These are phyloP conservation scores for Albophoma yamanashiensis DNA, from an alignment of 2,329 filamentous ascomycete species.

Conservation along the genomic window DNA sequence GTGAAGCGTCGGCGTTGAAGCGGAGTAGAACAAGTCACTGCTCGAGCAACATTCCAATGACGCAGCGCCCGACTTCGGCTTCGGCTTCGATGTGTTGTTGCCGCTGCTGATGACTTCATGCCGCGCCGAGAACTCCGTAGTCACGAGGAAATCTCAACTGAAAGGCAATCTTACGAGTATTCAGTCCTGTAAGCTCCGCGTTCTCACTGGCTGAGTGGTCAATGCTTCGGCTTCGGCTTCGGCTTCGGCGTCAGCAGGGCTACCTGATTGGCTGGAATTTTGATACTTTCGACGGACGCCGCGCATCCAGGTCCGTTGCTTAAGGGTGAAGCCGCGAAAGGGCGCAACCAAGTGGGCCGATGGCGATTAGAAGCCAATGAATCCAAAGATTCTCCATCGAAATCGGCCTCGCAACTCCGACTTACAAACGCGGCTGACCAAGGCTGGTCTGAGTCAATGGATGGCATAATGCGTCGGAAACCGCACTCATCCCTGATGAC, in stretches of 20 bases:
- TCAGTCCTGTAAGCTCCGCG: background rate
- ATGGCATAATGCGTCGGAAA: background rate
- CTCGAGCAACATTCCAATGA: background rate
- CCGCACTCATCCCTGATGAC: background rate
- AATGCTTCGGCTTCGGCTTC: slow-evolving; percentile 14
- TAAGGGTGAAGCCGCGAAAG: background rate
- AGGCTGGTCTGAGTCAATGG: background rate
- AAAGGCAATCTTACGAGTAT: too few relatives aligned
- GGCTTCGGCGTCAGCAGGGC: slow-evolving; percentile 12
- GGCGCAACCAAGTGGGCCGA: slow-evolving; percentile 1
- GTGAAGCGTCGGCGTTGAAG: background rate
- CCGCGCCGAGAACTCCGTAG: too few relatives aligned
- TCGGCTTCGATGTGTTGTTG: background rate
- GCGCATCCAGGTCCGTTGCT: too few relatives aligned
- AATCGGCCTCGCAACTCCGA: background rate
- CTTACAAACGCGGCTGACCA: background rate
- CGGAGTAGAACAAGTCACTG: background rate
- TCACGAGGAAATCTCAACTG: too few relatives aligned
- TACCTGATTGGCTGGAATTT: background rate
- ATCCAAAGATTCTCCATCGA: background rate
- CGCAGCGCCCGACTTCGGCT: background rate
- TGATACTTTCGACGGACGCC: background rate
- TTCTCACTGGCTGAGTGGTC: background rate
- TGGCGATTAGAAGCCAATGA: background rate
- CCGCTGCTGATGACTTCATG: background rate